A percentile compares a stretch with the other conserved stretches of the same genome.
Conservation (phyloP, 306 rosid species). For the Castanea mollissima region DNA sequence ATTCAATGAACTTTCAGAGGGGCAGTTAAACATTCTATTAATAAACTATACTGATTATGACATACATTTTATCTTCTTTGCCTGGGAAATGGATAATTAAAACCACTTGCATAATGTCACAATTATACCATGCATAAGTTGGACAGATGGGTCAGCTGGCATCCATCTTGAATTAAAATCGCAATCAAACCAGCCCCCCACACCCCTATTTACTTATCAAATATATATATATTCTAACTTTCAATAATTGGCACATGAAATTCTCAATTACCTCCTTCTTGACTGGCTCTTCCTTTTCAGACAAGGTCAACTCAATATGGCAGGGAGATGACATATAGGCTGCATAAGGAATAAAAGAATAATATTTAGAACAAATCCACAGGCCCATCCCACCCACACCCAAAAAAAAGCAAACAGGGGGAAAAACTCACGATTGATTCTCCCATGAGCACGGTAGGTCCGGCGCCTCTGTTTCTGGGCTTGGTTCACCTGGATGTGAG, state of each 20-base stretch:
- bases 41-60: neutral
- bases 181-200: too few species aligned
- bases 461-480: slow-evolving; percentile 56
- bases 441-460: slow-evolving; percentile 60
- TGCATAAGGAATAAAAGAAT: slow-evolving; percentile 20
- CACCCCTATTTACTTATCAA: too few species aligned
- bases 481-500: slow-evolving; percentile 59
- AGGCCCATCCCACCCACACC: neutral
- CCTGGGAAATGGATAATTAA: too few species aligned
- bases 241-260: neutral
- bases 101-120: neutral
- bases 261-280: slow-evolving; percentile 70
- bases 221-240: neutral
- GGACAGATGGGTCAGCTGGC: too few species aligned
- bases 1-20: neutral
- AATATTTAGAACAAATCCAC: neutral
- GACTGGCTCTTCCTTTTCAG: slow-evolving; percentile 90
- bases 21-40: neutral
- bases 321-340: slow-evolving; percentile 98
- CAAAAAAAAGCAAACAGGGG: neutral
- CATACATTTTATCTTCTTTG: neutral
- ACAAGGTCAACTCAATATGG: slow-evolving; percentile 80
- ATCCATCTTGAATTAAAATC: too few species aligned
- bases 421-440: slow-evolving; percentile 42
- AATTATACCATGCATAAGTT: neutral